phyloP scores from a whole-genome alignment of 2,329 filamentous ascomycete genomes.

The Fusarium mundagurra region DNA sequence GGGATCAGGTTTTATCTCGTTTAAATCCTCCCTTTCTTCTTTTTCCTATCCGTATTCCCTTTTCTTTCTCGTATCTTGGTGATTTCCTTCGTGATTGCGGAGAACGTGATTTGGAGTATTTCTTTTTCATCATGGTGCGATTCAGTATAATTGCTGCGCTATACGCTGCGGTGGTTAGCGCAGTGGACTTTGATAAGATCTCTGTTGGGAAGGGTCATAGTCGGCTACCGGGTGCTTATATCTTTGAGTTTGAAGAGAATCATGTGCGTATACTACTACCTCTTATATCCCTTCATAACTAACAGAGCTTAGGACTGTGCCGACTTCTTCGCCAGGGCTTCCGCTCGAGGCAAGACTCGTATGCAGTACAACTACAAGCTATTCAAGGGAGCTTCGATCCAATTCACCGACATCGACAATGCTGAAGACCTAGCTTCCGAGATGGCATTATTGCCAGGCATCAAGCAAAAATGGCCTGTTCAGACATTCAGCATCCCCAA shows the following conservation, averaged over 20 bases:
- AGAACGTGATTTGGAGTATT: background rate
- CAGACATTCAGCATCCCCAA: constrained; percentile 56
- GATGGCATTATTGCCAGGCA: constrained; percentile 54
- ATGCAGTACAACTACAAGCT: constrained; percentile 61
- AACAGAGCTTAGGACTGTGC: constrained; percentile 16
- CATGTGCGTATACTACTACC: constrained; percentile 49
- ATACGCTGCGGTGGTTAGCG: constrained; percentile 47
- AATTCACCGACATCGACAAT: constrained; percentile 58
- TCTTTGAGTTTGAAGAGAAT: constrained; percentile 63
- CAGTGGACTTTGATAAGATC: constrained; percentile 41
- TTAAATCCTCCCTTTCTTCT: background rate
- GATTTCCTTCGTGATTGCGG: constrained; percentile 16
- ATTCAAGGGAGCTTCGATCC: constrained; percentile 65
- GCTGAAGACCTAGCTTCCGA: constrained; percentile 54
- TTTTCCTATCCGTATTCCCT: background rate
- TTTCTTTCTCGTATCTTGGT: constrained; percentile 2
- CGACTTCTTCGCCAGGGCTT: constrained; percentile 27
- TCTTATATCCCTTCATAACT: background rate
- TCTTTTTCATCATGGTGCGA: constrained; percentile 48
- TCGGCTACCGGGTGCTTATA: constrained; percentile 59
- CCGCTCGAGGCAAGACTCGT: constrained; percentile 53
- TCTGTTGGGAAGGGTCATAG: constrained; percentile 28
- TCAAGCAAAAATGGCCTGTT: constrained; percentile 62
- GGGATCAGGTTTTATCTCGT: background rate
- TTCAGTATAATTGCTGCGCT: constrained; percentile 48